Conservation (phyloP, 2,329 filamentous ascomycete genomes). For the Botrytis porri region DNA sequence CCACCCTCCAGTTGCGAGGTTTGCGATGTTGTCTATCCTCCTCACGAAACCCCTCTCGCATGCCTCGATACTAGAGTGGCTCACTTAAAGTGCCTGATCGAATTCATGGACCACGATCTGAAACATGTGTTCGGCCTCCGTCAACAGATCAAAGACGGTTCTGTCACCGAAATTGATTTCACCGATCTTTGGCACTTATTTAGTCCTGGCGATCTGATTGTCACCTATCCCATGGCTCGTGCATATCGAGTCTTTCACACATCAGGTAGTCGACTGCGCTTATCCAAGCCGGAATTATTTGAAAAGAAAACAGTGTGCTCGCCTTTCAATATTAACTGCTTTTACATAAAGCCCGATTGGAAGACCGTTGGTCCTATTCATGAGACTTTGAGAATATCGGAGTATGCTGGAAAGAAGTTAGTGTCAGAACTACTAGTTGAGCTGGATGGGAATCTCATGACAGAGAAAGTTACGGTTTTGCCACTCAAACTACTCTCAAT, state of each 20-base stretch:
- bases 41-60: neutral
- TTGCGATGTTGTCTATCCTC: neutral
- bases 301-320: neutral
- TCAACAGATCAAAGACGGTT: neutral
- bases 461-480: neutral
- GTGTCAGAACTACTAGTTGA: neutral
- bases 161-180: conserved; percentile 8
- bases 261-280: neutral
- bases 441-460: neutral
- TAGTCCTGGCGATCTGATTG: conserved; percentile 16
- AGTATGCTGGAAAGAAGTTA: conserved; percentile 6
- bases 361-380: neutral
- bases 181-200: conserved; percentile 20
- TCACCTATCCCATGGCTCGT: neutral
- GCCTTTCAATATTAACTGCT: conserved; percentile 12
- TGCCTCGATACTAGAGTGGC: conserved; percentile 7
- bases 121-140: conserved; percentile 15
- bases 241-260: conserved; percentile 15
- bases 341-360: neutral
- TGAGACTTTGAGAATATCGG: conserved; percentile 9
- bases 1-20: neutral
- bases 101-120: conserved; percentile 19
- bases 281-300: neutral
- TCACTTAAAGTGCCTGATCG: conserved; percentile 8
- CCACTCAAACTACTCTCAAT: neutral